phyloP scores from a whole-genome alignment of 1,284 basidiomycete species.

The Amylostereum chailletii region DNA sequence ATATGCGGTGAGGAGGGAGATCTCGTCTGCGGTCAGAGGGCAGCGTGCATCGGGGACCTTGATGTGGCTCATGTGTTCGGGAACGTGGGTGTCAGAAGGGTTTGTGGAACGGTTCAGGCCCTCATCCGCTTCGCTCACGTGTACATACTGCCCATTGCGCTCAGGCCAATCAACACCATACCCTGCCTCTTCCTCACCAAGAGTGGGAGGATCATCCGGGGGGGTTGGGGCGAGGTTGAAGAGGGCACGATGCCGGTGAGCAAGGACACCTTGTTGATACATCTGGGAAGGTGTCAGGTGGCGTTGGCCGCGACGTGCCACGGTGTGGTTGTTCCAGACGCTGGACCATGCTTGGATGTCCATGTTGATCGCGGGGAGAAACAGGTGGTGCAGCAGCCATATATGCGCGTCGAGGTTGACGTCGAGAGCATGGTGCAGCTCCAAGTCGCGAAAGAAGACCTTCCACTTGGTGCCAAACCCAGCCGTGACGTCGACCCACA shows the following conservation, averaged over 20 bases:
- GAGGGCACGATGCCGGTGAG: constrained; percentile 13
- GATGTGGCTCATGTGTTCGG: too few species aligned
- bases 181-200: constrained; percentile 7
- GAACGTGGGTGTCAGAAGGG: too few species aligned
- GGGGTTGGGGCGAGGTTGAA: too few species aligned
- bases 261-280: constrained; percentile 15
- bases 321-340: constrained; percentile 16
- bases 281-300: constrained; percentile 12
- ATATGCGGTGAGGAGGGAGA: too few species aligned
- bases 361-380: constrained; percentile 15
- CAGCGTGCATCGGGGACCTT: too few species aligned
- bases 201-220: constrained; percentile 3
- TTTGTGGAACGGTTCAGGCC: too few species aligned
- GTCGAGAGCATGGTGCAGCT: constrained; percentile 16
- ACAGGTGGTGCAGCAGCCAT: constrained; percentile 23
- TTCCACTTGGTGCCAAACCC: constrained; percentile 18
- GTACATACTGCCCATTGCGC: background rate
- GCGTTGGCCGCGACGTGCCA: constrained; percentile 7
- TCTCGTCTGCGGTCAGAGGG: too few species aligned
- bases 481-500: constrained; percentile 27
- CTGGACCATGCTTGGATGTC: constrained; percentile 14
- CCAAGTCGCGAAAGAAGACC: constrained; percentile 20
- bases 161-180: constrained; percentile 21
- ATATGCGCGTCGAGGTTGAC: constrained; percentile 14
- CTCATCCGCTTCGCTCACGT: too few species aligned